Evolutionary conservation across 257 asterid genomes (phyloP), one percentile per base, ranked within the genome.

Genomic region (Mentha longifolia): DNA sequence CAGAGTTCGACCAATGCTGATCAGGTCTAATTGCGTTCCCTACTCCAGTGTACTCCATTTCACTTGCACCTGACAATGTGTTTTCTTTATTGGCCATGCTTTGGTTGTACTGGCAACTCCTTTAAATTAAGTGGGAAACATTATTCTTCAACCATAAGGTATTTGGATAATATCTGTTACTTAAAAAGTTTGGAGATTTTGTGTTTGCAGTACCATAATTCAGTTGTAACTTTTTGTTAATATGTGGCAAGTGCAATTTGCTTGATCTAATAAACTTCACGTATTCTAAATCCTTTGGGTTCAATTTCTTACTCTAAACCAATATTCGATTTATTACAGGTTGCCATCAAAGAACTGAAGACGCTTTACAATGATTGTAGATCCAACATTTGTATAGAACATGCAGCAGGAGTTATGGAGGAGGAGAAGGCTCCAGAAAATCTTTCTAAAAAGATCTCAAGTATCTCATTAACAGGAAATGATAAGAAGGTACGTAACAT

Each of bases 401-500:
- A 93, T 54, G 98, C 97, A 67, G 81, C 86, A 51, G 97, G 89
- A 65, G 77, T 91, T 74, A 87, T 89, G 88, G 98, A 93, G 82
- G 96, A 86, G 79, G 95, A 87, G 86, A 84, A 86, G 76, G 96
- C 88, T 82, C 95, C 97, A 0, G 96, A 93, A 71, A 82, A 82
- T 83, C 92, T 93, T 54, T 87, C 97, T 3, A 84, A 85, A 52
- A 86, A 84, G 85, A 86, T 94, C 39, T 84, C 94, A 1, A 80
- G 71, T 42, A 84, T 94, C 63, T 87, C 98, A 66, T 76, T 94
- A 59, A 78, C 79, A 67, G 93, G 89, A 81, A 81, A 85, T 50
- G 84, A 86, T 63, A 86, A 85, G 86, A 87, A 88, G 96, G 97
- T 90, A 80, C 6, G 25, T 20, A 22, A 31, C 31, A 58, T 25